Evolutionary conservation across 805 yeast genomes (phyloP), one percentile per base, ranked within the genome.

Genomic region (Metschnikowia kofuensis): DNA sequence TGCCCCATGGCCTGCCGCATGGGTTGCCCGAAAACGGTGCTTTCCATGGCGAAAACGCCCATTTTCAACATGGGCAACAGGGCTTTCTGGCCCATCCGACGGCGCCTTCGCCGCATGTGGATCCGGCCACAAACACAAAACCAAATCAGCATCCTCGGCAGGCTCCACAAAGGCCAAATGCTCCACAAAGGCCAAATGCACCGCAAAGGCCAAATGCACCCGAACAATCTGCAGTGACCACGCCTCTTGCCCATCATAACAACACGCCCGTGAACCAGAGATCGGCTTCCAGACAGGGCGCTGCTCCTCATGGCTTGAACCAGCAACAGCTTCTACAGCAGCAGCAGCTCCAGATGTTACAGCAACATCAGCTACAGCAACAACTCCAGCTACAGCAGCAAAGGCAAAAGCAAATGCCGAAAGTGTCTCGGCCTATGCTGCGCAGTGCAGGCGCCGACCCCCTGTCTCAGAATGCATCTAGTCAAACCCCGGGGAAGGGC

Each of bases 321-420:
- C 56, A 47, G 40, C 55, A 47, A 29, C 56, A 54, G 14, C 38
- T 40, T 15, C 53, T 49, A 35, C 61, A 51, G 30, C 60, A 51
- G 36, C 66, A 57, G 35, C 57, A 57, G 26, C 55, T 53, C 37
- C 60, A 57, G 41, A 63, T 44, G 36, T 51, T 51, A 26, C 56
- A 53, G 35, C 61, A 55, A 38, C 55, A 51, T 60, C 60, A 60
- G n/a, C 62, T 57, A 41, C 66, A 58, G 38, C 68, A 58, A 40
- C 43, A 30, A 42, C 47, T n/a, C 29, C 42, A n/a, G 45, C 11
- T 12, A 9, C 12, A 26, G 12, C 30, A 27, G 16, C 16, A 8
- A 31, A 26, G 10, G 15, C 27, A 28, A n/a, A 14, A 38, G 14
- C 40, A 16, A n/a, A 10, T 15, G 29, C 29, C 5, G 29, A 30